A percentile compares a stretch with the other conserved stretches of the same genome.
Conservation (phyloP, 495 filamentous ascomycete species). For the Letharia lupina region DNA sequence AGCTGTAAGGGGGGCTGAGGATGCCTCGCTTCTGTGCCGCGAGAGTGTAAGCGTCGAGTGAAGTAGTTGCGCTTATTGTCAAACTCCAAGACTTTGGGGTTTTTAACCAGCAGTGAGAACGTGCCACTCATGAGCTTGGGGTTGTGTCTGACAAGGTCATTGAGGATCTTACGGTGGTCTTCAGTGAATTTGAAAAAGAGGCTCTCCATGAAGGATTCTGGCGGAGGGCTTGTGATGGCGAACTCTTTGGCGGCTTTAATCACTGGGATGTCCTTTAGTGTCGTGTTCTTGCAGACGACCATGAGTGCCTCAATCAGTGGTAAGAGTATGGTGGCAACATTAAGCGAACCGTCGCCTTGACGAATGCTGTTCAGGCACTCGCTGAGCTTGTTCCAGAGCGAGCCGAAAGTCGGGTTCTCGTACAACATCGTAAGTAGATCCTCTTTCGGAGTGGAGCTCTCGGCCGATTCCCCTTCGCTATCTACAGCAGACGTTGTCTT, state of each 20-base stretch:
- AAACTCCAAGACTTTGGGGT: constrained; percentile 97
- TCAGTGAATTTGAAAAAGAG: constrained; percentile 98
- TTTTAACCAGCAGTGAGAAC: constrained; percentile 91
- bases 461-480: constrained; percentile 25
- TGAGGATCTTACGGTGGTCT: constrained; percentile 95
- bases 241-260: constrained; percentile 58
- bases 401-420: constrained; percentile 79
- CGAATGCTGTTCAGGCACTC: constrained; percentile 82
- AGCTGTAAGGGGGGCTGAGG: constrained; percentile 76
- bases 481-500: constrained; percentile 48
- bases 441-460: constrained; percentile 25
- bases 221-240: constrained; percentile 64
- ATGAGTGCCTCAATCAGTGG: constrained; percentile 93
- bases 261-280: constrained; percentile 59
- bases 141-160: constrained; percentile 93
- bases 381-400: constrained; percentile 89
- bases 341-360: constrained; percentile 87
- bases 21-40: constrained; percentile 54
- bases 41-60: constrained; percentile 79
- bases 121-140: constrained; percentile 97
- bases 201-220: constrained; percentile 73
- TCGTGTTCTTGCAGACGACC: constrained; percentile 97
- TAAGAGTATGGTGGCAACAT: constrained; percentile 89
- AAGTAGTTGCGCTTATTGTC: constrained; percentile 99
- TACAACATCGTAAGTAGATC: constrained; percentile 82